A percentile compares a stretch with the other conserved stretches of the same genome.
These are phyloP conservation scores for Karstenula rhodostoma DNA, from an alignment of 2,329 filamentous ascomycete species.

Conservation along the genomic window DNA sequence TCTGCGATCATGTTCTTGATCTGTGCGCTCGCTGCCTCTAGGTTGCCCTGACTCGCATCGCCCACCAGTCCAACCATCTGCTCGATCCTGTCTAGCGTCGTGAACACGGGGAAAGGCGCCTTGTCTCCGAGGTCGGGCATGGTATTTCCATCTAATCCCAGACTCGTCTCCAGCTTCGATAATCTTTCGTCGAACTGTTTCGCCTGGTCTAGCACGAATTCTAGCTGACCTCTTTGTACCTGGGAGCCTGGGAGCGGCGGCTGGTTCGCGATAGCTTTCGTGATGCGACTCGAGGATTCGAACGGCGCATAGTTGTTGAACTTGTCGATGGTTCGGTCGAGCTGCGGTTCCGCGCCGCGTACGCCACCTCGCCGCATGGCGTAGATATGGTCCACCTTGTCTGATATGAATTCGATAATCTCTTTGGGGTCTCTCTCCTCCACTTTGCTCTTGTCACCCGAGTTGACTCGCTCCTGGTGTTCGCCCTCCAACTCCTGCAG, in stretches of 20 bases:
- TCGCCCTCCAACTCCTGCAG: constrained; percentile 71
- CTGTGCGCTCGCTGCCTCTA: constrained; percentile 75
- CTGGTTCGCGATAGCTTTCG: constrained; percentile 39
- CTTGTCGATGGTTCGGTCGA: constrained; percentile 44
- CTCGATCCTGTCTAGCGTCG: constrained; percentile 80
- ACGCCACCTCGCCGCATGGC: constrained; percentile 48
- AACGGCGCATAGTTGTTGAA: constrained; percentile 46
- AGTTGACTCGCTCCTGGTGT: constrained; percentile 61
- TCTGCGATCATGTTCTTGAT: constrained; percentile 76
- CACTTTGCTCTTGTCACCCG: constrained; percentile 51
- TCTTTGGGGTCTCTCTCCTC: constrained; percentile 59
- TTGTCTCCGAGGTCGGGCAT: constrained; percentile 66
- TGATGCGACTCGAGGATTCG: constrained; percentile 33
- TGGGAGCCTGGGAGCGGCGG: constrained; percentile 45
- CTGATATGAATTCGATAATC: constrained; percentile 71
- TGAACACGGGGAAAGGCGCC: constrained; percentile 72
- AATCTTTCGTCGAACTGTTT: constrained; percentile 89
- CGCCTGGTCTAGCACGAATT: constrained; percentile 77
- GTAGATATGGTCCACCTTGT: constrained; percentile 72
- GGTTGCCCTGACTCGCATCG: constrained; percentile 73
- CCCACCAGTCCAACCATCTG: constrained; percentile 80
- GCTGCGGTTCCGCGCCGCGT: constrained; percentile 46
- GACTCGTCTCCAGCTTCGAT: constrained; percentile 76
- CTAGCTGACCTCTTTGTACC: constrained; percentile 43
- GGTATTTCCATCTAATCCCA: constrained; percentile 78